Base-by-base conservation (phyloP, 2,329 filamentous ascomycete species). In the Nemania bipapillata region DNA sequence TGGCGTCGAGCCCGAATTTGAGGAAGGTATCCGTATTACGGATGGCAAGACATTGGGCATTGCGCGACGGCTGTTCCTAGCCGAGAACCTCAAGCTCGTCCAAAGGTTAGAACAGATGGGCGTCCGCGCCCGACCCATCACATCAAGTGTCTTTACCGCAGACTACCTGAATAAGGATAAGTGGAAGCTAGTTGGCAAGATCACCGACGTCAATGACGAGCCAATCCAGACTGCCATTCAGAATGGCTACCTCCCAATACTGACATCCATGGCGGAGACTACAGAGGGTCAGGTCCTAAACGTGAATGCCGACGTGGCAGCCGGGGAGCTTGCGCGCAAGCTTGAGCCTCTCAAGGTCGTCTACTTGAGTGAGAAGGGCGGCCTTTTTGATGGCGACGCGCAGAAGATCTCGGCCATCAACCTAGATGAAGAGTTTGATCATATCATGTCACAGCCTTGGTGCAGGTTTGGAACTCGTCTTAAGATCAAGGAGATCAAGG, bases 401-500 rank as follows among this genome's bases (percentile, higher is more conserved):
- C 91, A 95, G 84, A 97, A 97, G 84, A 98, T 98, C 77, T 97
- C 95, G 5, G 92, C 92, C 68, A 98, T 98, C 83, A 98, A 98
- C 83, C 86, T 99, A 66, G 96, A 99, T 78, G 94, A 97, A 82
- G 96, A 99, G 83, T 98, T 92, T 77, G 93, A 97, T 67, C 87
- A 92, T 77, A 87, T 97, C 77, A 97, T 98, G 93, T 87, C 89
- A 65, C 93, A 97, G 82, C 89, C 92, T 75, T 99, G 95, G 96
- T 96, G 96, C 81, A 90, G 93, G 78, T 96, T 96, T 79, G 96
- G 96, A 71, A 98, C 95, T 42, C 89, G 94, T 71, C 86, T 98
- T 72, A 99, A 99, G 90, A 98, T 99, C 81, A 93, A 92, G 83
- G 94, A 99, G 83, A 96, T 97, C 83, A 97, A 97, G 86, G 94